Base-by-base conservation (phyloP, 768 basidiomycete genomes). In the Boletus rufocinnamomeus region DNA sequence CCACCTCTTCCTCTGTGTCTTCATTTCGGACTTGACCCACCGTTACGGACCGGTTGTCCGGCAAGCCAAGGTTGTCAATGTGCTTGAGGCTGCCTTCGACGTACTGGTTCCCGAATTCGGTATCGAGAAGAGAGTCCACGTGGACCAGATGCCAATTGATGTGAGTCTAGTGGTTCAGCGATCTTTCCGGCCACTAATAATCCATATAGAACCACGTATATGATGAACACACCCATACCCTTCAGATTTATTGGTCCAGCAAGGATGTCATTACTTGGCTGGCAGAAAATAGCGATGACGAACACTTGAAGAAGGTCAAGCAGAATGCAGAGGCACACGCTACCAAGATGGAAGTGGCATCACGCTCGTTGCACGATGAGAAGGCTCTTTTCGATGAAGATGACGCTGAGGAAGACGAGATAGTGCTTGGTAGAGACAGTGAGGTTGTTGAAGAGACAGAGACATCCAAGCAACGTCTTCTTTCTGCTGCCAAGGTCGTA, bases 131-230 rank as follows among this genome's bases (percentile, higher is more conserved):
- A 85, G 97, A 38, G 95, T 98, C 3, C 97, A 98, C 67, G 93
- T 95, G 43, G 97, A 98, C 71, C 95, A 98, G 76, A 97, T 99
- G 93, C 96, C 97, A 27, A 93, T 97, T 58, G 93, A 97, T 63
- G 93, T 95, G 69, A 76, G 88, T 75, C 10, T 47, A 14, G 23
- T 41, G 23, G 44, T 53, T 46, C 2, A 34, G 45, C 6, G 16
- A 51, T 54, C 10, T 46, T 41, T 19, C 21, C 11, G 8, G 16
- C n/a, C 17, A 27, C 63, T 74, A 32, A 77, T 60, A 19, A n/a
- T 40, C 11, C 30, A 27, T 16, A 41, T 51, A 96, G 90, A 98
- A 96, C 66, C 90, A 94, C 69, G 93, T 98, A 52, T 94, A 94
- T 70, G 95, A 98, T 68, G 96, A 98, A 74, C 95, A 96, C 75